These are phyloP conservation scores for Tylopilus sp. DNA, from an alignment of 768 basidiomycete genomes.

Conservation along the genomic window DNA sequence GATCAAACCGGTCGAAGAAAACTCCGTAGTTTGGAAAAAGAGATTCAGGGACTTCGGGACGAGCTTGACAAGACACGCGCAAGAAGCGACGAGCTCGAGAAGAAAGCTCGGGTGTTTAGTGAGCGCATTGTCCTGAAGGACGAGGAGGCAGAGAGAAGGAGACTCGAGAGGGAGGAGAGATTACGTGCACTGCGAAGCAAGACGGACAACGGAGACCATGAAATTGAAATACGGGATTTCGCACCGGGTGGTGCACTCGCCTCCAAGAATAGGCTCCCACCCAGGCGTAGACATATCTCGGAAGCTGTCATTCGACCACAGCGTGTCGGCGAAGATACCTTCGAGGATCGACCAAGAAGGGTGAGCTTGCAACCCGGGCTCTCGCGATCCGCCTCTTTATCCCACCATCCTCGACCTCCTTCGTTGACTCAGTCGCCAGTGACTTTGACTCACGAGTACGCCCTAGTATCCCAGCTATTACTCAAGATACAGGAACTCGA, in stretches of 20 bases:
- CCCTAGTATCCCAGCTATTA: constrained; percentile 67
- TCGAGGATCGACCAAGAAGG: constrained; percentile 17
- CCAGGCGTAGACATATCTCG: constrained; percentile 30
- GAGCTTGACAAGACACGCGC: constrained; percentile 77
- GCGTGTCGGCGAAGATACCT: constrained; percentile 3
- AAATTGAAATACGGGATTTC: constrained; percentile 48
- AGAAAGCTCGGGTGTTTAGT: constrained; percentile 48
- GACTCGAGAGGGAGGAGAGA: constrained; percentile 46
- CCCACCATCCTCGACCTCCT: constrained; percentile 16
- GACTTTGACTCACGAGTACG: constrained; percentile 37
- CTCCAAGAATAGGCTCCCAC: constrained; percentile 18
- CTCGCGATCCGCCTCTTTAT: constrained; percentile 26
- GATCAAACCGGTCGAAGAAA: constrained; percentile 68
- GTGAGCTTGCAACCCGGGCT: constrained; percentile 18
- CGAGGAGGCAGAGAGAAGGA: constrained; percentile 31
- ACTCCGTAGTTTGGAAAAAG: constrained; percentile 71
- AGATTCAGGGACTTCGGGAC: constrained; percentile 69
- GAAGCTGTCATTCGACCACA: constrained; percentile 19
- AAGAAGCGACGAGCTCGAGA: constrained; percentile 67
- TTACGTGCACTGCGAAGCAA: constrained; percentile 50
- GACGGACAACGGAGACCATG: constrained; percentile 29
- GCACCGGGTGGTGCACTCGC: constrained; percentile 54
- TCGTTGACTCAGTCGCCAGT: constrained; percentile 11
- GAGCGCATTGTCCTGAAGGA: constrained; percentile 22
- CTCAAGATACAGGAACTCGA: constrained; percentile 76